A percentile compares a stretch with the other conserved stretches of the same genome.
Conservation (phyloP, 345 rosid species). For the Rhizophora apiculata region DNA sequence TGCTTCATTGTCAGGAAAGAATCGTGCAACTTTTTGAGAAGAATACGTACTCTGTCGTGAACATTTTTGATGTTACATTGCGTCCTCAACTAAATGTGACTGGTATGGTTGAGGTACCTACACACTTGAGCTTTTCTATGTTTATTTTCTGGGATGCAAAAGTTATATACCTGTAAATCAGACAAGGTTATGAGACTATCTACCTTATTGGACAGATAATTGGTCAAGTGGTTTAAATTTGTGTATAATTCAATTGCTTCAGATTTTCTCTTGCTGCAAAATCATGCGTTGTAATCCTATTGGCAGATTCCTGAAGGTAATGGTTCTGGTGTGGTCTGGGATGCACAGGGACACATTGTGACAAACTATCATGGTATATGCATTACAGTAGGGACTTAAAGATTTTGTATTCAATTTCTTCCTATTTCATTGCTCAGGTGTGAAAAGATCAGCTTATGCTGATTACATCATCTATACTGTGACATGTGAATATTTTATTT, state of each 20-base stretch:
- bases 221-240: not conserved
- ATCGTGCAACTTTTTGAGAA: slow-evolving; percentile 76
- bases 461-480: not conserved
- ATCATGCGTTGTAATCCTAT: not conserved
- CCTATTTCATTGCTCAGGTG: not conserved
- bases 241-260: not conserved
- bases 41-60: slow-evolving; percentile 85
- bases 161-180: not conserved
- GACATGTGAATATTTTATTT: not conserved
- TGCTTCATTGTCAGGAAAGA: slow-evolving; percentile 58
- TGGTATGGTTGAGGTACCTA: slow-evolving; percentile 82
- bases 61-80: slow-evolving; percentile 87
- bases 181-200: not conserved
- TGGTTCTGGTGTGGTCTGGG: slow-evolving; percentile 99
- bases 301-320: slow-evolving; percentile 94
- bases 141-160: not conserved
- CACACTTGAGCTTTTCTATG: not conserved
- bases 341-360: slow-evolving; percentile 77
- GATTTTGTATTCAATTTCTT: not conserved
- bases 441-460: not conserved
- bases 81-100: slow-evolving; percentile 89
- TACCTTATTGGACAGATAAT: not conserved
- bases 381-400: slow-evolving; percentile 9
- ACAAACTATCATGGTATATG: slow-evolving; percentile 96
- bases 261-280: not conserved